Evolutionary conservation across 805 yeast genomes (phyloP).

Genomic region (Candida nemodendra): DNA sequence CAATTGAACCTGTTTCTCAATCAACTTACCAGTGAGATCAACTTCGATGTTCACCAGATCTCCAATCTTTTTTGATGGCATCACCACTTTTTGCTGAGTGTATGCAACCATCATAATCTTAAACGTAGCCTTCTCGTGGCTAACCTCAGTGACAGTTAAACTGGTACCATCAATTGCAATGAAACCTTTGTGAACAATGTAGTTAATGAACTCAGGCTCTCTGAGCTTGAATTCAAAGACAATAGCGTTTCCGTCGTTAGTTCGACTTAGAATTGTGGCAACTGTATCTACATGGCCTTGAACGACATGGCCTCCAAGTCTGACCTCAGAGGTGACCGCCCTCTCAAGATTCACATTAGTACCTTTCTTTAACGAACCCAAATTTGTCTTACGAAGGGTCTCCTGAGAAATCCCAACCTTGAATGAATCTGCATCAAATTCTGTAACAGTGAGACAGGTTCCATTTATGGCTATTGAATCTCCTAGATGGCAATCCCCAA

Average conservation of each 20-base stretch:
- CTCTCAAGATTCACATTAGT: slow-evolving; percentile 82
- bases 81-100: slow-evolving; percentile 77
- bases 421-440: slow-evolving; percentile 58
- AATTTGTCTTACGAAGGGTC: slow-evolving; percentile 76
- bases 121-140: slow-evolving; percentile 55
- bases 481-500: slow-evolving; percentile 84
- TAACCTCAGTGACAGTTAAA: slow-evolving; percentile 79
- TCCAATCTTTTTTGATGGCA: slow-evolving; percentile 64
- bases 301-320: slow-evolving; percentile 97
- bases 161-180: slow-evolving; percentile 92
- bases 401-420: slow-evolving; percentile 94
- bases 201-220: slow-evolving; percentile 59
- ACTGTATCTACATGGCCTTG: slow-evolving; percentile 97
- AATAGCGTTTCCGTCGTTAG: slow-evolving; percentile 72
- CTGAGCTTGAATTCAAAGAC: slow-evolving; percentile 71
- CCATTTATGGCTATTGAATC: slow-evolving; percentile 93
- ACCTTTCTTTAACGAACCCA: slow-evolving; percentile 60
- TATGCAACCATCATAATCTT: slow-evolving; percentile 89
- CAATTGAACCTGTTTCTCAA: slow-evolving; percentile 77
- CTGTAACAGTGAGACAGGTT: slow-evolving; percentile 88
- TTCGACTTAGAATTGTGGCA: slow-evolving; percentile 57
- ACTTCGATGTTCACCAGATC: slow-evolving; percentile 86
- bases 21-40: slow-evolving; percentile 87
- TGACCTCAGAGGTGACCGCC: slow-evolving; percentile 74
- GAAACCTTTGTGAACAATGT: slow-evolving; percentile 93